phyloP scores from a whole-genome alignment of 1,139 yeast species.

The Arxiozyma bovina region DNA sequence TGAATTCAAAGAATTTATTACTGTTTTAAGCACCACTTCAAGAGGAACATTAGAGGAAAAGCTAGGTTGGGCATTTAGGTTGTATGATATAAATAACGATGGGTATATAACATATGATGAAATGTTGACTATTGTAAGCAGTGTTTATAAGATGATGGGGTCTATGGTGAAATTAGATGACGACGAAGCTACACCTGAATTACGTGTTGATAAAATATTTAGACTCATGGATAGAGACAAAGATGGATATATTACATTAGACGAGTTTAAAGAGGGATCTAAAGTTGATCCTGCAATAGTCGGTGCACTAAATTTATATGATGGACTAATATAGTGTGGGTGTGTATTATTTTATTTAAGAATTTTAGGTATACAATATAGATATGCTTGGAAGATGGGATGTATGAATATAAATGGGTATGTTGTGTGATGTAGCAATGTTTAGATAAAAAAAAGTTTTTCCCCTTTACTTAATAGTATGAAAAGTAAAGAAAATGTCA shows the following conservation, averaged over 20 bases:
- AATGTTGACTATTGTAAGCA: conserved; percentile 66
- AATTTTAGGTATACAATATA: not conserved
- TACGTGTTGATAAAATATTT: conserved; percentile 77
- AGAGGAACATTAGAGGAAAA: conserved; percentile 86
- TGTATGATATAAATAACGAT: conserved; percentile 74
- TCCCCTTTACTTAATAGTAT: no score
- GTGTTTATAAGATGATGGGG: conserved; percentile 94
- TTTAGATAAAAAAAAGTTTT: not conserved
- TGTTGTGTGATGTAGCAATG: conserved; percentile 6
- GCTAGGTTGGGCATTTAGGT: conserved; percentile 74
- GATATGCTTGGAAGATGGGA: not conserved
- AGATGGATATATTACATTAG: conserved; percentile 60
- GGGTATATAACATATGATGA: conserved; percentile 72
- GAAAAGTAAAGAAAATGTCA: not conserved
- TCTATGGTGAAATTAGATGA: conserved; percentile 84
- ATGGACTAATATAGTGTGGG: conserved; percentile 51
- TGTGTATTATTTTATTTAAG: not conserved
- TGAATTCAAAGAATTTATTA: conserved; percentile 87
- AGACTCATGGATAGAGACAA: conserved; percentile 59
- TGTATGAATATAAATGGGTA: not conserved
- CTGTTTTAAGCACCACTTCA: conserved; percentile 79
- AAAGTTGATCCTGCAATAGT: conserved; percentile 77
- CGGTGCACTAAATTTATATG: conserved; percentile 71
- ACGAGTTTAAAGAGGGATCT: conserved; percentile 76
- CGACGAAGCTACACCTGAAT: conserved; percentile 90